A percentile compares a stretch with the other conserved stretches of the same genome.
Conservation (phyloP, 2,329 filamentous ascomycete species). For the Penicillium thymicola region DNA sequence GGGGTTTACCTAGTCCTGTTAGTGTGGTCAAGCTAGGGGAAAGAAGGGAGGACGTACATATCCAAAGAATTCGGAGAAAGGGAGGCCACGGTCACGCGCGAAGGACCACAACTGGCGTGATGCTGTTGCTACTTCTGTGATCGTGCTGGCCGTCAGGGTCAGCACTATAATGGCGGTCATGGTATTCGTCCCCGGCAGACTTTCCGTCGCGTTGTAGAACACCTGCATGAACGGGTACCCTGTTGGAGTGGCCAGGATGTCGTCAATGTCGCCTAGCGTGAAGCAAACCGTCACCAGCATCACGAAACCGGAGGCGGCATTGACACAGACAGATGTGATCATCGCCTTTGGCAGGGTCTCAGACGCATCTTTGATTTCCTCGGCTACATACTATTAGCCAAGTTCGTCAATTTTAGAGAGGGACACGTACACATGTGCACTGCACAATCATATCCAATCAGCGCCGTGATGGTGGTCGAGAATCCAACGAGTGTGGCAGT, state of each 20-base stretch:
- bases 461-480: slow-evolving; percentile 2
- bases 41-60: slow-evolving; percentile 3
- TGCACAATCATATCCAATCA: slow-evolving; percentile 5
- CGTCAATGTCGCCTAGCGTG: slow-evolving; percentile 34
- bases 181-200: slow-evolving; percentile 40
- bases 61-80: slow-evolving; percentile 25
- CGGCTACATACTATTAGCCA: slow-evolving; percentile 20
- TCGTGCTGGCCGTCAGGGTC: slow-evolving; percentile 36
- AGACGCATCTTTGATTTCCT: slow-evolving; percentile 41
- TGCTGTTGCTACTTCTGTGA: slow-evolving; percentile 38
- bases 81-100: slow-evolving; percentile 42
- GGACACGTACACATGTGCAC: slow-evolving; percentile 12
- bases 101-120: slow-evolving; percentile 40
- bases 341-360: slow-evolving; percentile 39
- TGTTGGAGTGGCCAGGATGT: slow-evolving; percentile 26
- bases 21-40: not conserved
- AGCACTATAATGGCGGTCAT: slow-evolving; percentile 45
- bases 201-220: slow-evolving; percentile 38
- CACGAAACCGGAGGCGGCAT: slow-evolving; percentile 38
- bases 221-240: slow-evolving; percentile 33
- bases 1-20: slow-evolving; percentile 3
- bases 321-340: slow-evolving; percentile 34
- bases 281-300: slow-evolving; percentile 42
- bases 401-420: not conserved
- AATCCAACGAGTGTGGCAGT: slow-evolving; percentile 1